Base-by-base conservation (phyloP, 371 early-diverging fungal species). In the Phascolomyces articulosus region DNA sequence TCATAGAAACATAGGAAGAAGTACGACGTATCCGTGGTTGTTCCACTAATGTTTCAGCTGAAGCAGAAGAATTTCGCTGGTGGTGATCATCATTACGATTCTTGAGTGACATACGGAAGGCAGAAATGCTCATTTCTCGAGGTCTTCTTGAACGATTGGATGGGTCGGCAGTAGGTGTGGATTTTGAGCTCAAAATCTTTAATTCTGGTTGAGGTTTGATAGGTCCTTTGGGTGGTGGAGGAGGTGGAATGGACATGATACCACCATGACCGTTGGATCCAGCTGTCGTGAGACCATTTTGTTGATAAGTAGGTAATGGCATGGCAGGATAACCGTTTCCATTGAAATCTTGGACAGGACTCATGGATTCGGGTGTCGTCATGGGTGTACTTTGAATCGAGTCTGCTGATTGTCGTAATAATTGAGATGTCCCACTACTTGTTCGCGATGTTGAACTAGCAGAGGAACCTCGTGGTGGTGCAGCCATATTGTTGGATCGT, bases 71-170 rank as follows among this genome's bases (percentile, higher is more conserved):
- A n/a, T 51, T 51, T 8, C 51, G 51, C 23, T 51, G 51, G 8
- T 51, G 51, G 16, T 51, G 51, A 24, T 51, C 51, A 51, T 51
- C 51, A 24, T 51, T 51, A 20, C 51, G 51, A n/a, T 51, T 51
- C 38, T 58, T 60, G 7, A 63, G 40, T 13, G 71, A 66, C 66
- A 70, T 70, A 18, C 67, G 51, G n/a, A 78, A 47, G 2, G 73
- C 67, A 13, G 78, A 69, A 18, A 78, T 64, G 40, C 75, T 75
- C 56, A 75, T 56, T 21, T 70, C 75, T 28, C 78, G 73, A 28
- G 75, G 63, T 4, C 75, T 71, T 24, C 51, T 21, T 3, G 51
- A 18, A 9, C 51, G 51, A 24, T n/a, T 6, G 4, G 51, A 51
- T 24, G 20, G 69, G 24, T 61, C 60, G 21, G 40, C 44, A n/a